These are phyloP conservation scores for Delonix regia DNA, from an alignment of 306 rosid genomes.

Conservation along the genomic window DNA sequence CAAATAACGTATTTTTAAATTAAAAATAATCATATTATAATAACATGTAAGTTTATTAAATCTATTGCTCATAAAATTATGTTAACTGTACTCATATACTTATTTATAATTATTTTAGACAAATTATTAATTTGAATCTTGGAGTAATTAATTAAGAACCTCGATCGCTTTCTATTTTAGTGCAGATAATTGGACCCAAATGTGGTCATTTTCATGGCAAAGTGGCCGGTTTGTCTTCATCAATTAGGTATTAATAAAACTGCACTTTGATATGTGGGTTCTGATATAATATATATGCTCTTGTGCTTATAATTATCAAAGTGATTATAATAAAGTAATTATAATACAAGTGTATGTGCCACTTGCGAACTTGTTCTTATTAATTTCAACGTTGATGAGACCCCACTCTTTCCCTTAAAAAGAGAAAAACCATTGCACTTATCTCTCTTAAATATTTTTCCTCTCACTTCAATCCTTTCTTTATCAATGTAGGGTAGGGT, in stretches of 20 bases:
- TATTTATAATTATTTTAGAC: too few species aligned
- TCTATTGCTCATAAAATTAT: too few species aligned
- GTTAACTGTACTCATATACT: too few species aligned
- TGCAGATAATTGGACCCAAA: slow-evolving; percentile 1
- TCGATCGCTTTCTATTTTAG: too few species aligned
- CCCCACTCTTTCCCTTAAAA: neutral
- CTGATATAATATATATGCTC: neutral
- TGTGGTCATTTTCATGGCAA: neutral
- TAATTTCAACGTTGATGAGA: neutral
- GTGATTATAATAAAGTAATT: too few species aligned
- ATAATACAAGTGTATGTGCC: neutral
- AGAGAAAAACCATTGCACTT: neutral
- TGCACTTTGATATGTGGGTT: neutral
- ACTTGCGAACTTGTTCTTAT: neutral
- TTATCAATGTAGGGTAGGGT: too few species aligned
- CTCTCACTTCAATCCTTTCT: neutral
- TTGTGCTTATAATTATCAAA: neutral
- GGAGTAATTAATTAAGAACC: too few species aligned
- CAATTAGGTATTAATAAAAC: neutral
- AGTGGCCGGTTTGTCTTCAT: slow-evolving; percentile 15
- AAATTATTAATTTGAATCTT: too few species aligned
- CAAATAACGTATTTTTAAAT: too few species aligned
- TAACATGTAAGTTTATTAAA: too few species aligned
- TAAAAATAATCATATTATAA: too few species aligned
- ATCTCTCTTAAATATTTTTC: neutral